Conservation (phyloP, 2,329 filamentous ascomycete genomes). For the Epicoccum sorghinum region DNA sequence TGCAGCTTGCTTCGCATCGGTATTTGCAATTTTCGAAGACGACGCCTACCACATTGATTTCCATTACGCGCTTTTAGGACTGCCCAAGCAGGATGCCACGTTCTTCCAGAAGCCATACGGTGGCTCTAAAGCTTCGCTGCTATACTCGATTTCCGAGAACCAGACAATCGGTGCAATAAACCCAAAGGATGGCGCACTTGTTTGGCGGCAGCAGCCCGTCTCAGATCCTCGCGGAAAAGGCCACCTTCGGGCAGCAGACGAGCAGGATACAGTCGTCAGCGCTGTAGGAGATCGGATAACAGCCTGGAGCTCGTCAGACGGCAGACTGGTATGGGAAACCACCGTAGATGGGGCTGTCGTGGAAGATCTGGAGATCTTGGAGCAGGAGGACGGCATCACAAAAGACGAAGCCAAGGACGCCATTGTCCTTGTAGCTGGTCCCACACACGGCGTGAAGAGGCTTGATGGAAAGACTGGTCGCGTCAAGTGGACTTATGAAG, state of each 20-base stretch:
- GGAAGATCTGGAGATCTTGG: slow-evolving; percentile 77
- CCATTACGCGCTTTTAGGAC: slow-evolving; percentile 86
- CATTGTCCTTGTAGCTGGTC: slow-evolving; percentile 68
- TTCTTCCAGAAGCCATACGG: slow-evolving; percentile 91
- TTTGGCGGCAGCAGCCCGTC: slow-evolving; percentile 84
- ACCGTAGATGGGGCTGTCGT: slow-evolving; percentile 62
- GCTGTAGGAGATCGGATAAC: slow-evolving; percentile 73
- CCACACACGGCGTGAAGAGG: slow-evolving; percentile 67
- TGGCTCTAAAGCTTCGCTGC: slow-evolving; percentile 81
- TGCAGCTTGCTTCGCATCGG: slow-evolving; percentile 55
- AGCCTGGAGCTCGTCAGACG: slow-evolving; percentile 83
- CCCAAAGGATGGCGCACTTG: slow-evolving; percentile 78
- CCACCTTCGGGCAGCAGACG: slow-evolving; percentile 74
- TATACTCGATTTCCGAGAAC: slow-evolving; percentile 89
- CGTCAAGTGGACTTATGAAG: slow-evolving; percentile 78
- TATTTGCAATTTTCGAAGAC: slow-evolving; percentile 79
- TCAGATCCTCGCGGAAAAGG: slow-evolving; percentile 41
- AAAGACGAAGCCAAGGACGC: slow-evolving; percentile 66
- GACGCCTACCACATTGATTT: slow-evolving; percentile 93
- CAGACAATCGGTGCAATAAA: slow-evolving; percentile 86
- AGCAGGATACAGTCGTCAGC: slow-evolving; percentile 77
- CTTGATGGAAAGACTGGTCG: slow-evolving; percentile 75
- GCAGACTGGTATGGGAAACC: slow-evolving; percentile 77
- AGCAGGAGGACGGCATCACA: slow-evolving; percentile 65
- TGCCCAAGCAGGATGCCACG: slow-evolving; percentile 80